Conservation (phyloP, 140 eudicot genomes). For the Stevia rebaudiana region DNA sequence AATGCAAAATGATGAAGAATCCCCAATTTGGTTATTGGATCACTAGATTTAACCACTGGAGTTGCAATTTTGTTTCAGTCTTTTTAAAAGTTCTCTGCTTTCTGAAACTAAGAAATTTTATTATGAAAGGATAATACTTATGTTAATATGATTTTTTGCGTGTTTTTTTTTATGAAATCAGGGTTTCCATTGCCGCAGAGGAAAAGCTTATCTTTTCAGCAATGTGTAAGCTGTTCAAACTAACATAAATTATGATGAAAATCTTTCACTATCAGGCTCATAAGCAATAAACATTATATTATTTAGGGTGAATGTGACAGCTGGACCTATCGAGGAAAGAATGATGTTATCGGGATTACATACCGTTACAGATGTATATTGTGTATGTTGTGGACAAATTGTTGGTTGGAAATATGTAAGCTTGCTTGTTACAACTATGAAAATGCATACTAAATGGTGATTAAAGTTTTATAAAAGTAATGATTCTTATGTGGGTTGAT, state of each 20-base stretch:
- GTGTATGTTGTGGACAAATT: constrained; percentile 89
- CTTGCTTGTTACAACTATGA: constrained; percentile 4
- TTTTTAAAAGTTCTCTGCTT: not conserved
- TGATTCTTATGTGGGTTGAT: not conserved
- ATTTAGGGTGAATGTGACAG: constrained; percentile 59
- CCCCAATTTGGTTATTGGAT: not conserved
- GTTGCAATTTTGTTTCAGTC: not conserved
- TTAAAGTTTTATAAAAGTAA: not conserved
- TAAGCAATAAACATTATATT: constrained; percentile 13
- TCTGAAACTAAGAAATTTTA: not conserved
- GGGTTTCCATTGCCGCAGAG: constrained; percentile 87
- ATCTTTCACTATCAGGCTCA: too few species aligned
- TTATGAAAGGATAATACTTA: not conserved
- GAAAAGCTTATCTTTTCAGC: constrained; percentile 81
- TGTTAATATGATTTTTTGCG: not conserved
- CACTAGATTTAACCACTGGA: not conserved
- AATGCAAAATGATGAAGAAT: not conserved
- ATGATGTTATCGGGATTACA: constrained; percentile 89
- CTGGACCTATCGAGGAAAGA: constrained; percentile 79
- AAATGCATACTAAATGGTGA: not conserved
- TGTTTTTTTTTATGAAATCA: constrained; percentile 18
- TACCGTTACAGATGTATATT: constrained; percentile 78
- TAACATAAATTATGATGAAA: too few species aligned
- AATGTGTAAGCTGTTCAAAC: constrained; percentile 58
- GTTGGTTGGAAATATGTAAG: constrained; percentile 97